Base-by-base conservation (phyloP, 1,139 yeast species). In the Saccharomycopsis crataegensis region DNA sequence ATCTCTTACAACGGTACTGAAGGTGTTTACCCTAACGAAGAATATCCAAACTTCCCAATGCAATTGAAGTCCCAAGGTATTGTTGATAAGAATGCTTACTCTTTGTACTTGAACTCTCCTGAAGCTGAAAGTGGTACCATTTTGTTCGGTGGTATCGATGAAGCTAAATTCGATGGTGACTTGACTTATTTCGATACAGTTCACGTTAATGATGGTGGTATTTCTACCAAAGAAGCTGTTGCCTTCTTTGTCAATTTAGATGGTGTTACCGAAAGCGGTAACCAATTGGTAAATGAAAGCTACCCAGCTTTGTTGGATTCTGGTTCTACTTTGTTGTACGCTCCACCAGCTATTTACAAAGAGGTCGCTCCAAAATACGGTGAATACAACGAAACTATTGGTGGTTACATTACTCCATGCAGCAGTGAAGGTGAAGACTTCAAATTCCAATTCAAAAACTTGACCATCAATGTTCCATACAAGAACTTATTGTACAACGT, bases 1-100 rank as follows among this genome's bases (percentile, higher is more conserved):
- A 78, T 83, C 57, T 85, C 85, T 12, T 73, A 79, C 49, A 68
- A 75, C 8, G 80, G 76, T 1, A 67, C 77, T 57, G 84, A 80
- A 63, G 70, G 51, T n/a, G 55, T 49, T n/a, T 76, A 59, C 63
- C 64, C 54, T 48, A 31, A 28, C 5, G 9, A 44, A 3, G 49
- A 55, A 28, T 82, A 82, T 63, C 72, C 75, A 47, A 76, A 76
- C 62, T 65, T 75, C 53, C 84, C 85, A 8, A 61, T 65, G 47
- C 70, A 69, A 53, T 65, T 80, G 67, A 72, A 69, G 60, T 64
- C 67, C 52, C 72, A 71, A 57, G 83, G 83, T 0, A 55, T 66
- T 50, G 78, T 78, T 60, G 61, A 69, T 48, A 75, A 74, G 55
- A 70, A 66, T 48, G 75, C 70, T 17, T 76, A 73, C 62, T 73